Conservation (phyloP, 2,329 filamentous ascomycete genomes). For the Fusarium verrucosum region DNA sequence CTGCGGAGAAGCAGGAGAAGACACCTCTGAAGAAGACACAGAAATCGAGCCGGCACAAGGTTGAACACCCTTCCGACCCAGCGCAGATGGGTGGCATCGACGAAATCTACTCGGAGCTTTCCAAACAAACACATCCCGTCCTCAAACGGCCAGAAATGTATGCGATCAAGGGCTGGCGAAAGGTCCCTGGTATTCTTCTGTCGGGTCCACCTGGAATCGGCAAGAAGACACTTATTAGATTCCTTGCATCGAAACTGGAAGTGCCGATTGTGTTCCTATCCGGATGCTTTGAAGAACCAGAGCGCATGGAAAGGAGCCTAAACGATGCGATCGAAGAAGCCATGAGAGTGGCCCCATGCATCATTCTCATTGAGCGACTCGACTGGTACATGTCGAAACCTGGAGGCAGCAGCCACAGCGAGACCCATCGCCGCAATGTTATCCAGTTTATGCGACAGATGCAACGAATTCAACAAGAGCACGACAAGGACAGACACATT, state of each 20-base stretch:
- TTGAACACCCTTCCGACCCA: constrained; percentile 42
- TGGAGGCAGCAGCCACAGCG: constrained; percentile 80
- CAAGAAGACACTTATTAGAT: constrained; percentile 80
- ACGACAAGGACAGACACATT: constrained; percentile 76
- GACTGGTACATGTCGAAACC: constrained; percentile 82
- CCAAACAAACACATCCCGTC: constrained; percentile 10
- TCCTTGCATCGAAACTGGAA: constrained; percentile 75
- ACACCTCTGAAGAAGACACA: constrained; percentile 44
- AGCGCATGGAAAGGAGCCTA: constrained; percentile 53
- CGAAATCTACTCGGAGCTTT: constrained; percentile 40
- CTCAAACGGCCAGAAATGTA: constrained; percentile 40
- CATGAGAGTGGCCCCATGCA: constrained; percentile 82
- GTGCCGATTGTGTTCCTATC: constrained; percentile 74
- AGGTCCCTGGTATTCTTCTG: constrained; percentile 68
- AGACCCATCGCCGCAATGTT: constrained; percentile 90
- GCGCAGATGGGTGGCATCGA: constrained; percentile 46
- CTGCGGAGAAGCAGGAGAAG: constrained; percentile 43
- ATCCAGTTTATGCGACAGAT: constrained; percentile 86
- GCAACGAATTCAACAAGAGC: constrained; percentile 78
- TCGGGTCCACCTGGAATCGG: constrained; percentile 84
- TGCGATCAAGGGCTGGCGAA: constrained; percentile 21
- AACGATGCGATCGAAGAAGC: constrained; percentile 74
- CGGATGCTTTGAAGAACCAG: constrained; percentile 50
- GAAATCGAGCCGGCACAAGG: constrained; percentile 45
- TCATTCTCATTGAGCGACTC: constrained; percentile 92